Conservation (phyloP, 371 early-diverging fungal genomes). For the Apophysomyces variabilis region DNA sequence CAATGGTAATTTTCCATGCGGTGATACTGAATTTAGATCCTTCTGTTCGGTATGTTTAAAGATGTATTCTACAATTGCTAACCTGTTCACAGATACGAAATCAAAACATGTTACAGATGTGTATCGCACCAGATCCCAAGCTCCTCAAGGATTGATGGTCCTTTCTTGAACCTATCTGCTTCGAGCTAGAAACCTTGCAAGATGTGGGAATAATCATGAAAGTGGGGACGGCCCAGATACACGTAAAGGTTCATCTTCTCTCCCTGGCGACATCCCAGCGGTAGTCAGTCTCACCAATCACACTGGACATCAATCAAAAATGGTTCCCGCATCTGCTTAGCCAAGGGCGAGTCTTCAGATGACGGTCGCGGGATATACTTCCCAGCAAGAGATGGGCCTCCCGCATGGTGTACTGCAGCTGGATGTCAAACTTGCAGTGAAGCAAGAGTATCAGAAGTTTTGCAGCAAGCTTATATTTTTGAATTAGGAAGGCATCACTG, state of each 20-base stretch:
- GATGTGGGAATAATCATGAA: conserved; percentile 1
- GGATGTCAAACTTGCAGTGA: conserved; percentile 75
- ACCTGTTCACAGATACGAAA: not conserved
- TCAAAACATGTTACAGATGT: conserved; percentile 15
- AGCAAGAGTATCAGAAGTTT: not conserved
- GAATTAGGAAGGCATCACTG: not conserved
- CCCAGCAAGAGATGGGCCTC: not conserved
- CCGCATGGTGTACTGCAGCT: conserved; percentile 73
- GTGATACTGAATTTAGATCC: conserved; percentile 8
- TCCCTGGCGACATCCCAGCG: conserved; percentile 12
- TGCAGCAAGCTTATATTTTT: not conserved
- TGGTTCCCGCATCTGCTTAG: conserved; percentile 11
- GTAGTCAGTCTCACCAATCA: not conserved
- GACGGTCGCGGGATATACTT: not conserved
- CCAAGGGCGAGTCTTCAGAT: not conserved
- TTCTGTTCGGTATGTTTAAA: not conserved
- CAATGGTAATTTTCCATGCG: conserved; percentile 11
- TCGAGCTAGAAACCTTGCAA: conserved; percentile 10
- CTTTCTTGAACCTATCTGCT: conserved; percentile 13
- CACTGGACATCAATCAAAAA: conserved; percentile 3
- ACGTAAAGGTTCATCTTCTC: conserved; percentile 13
- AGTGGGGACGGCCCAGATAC: not conserved
- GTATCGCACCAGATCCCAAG: conserved; percentile 7
- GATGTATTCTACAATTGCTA: not conserved
- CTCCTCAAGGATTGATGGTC: not conserved